Evolutionary conservation across 257 asterid species (phyloP), one percentile per base, ranked within the genome.

Genomic region (Rehmannia glutinosa): DNA sequence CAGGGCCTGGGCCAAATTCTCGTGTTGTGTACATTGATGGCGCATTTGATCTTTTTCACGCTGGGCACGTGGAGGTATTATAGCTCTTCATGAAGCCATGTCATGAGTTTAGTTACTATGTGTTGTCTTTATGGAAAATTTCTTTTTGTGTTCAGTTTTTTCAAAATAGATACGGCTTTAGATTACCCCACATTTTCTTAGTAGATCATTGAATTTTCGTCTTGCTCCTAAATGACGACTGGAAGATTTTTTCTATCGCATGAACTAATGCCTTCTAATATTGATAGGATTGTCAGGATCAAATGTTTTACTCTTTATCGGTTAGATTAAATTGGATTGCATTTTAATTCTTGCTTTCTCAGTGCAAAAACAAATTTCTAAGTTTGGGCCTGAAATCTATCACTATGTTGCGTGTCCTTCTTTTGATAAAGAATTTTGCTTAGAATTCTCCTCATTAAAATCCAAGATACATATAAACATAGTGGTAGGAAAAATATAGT

Each of bases 11-110:
- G 62, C 96, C 95, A 21, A 90, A 88, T 77, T 84, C 95, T 36
- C 92, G 89, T 52, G 95, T 93, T 52, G 96, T 93, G 27, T 93
- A 93, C 80, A 93, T 93, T 66, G 98, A 93, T 74, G 97, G 98
- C 33, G 98, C 94, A 19, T 93, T 93, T 81, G 98, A 93, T 81
- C 91, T 90, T 70, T 93, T 90, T 60, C 98, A 93, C 75, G 98
- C 98, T 55, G 97, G 98, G 50, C 98, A 93, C 9, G 95, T 93
- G 52, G 96, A 88, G 98, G 98, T 92, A 80, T 13, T 33, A 53
- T 71, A 30, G 56, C 33, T 17, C 64, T 73, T 50, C 57, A 23
- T 73, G 59, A 57, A 36, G 23, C 27, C 69, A 8, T 35, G 64
- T 39, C 12, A 55, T 53, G 3, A 1, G 23, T 58, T 25, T 27